Evolutionary conservation across 2,329 filamentous ascomycete genomes (phyloP).

Genomic region (Paecilomyces formosus): DNA sequence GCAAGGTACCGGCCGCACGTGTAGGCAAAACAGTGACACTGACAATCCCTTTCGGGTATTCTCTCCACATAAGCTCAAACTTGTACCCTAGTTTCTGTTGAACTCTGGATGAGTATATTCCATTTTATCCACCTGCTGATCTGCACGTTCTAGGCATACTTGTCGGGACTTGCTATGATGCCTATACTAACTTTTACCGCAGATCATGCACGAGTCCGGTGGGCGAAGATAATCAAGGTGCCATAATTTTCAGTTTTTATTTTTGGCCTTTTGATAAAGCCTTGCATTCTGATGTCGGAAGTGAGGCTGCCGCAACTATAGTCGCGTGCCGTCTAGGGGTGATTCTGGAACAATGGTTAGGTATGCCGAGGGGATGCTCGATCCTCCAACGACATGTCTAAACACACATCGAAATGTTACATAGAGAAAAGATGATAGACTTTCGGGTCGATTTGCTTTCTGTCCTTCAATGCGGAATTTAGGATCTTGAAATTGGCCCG

Average conservation of each 20-base stretch:
- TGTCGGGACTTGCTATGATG: background rate
- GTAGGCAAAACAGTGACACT: background rate
- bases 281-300: background rate
- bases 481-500: background rate
- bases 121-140: background rate
- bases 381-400: background rate
- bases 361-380: background rate
- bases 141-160: background rate
- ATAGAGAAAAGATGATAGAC: background rate
- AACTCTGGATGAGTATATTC: background rate
- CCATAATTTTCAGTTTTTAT: background rate
- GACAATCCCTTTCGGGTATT: background rate
- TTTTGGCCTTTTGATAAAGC: background rate
- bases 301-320: background rate
- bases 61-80: background rate
- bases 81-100: background rate
- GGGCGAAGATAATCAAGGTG: background rate
- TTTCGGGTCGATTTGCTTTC: background rate
- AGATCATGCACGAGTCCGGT: background rate
- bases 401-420: background rate
- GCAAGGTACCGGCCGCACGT: background rate
- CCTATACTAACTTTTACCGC: background rate
- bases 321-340: background rate
- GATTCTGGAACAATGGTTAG: background rate
- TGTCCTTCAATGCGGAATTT: background rate